These are phyloP conservation scores for Pezicula neosporulosa DNA, from an alignment of 2,329 filamentous ascomycete species.

Conservation along the genomic window DNA sequence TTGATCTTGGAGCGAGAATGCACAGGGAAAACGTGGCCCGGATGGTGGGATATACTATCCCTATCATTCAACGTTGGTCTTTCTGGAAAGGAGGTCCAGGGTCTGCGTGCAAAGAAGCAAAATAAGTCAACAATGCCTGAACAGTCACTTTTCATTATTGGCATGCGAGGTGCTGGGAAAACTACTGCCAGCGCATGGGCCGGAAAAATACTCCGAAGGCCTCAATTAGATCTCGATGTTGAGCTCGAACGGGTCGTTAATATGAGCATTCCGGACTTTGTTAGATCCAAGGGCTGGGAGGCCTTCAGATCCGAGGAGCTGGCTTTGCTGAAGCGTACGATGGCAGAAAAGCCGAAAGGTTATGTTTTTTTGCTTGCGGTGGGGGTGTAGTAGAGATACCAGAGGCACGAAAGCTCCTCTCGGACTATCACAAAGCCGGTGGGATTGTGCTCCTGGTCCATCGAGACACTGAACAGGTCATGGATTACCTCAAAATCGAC, in stretches of 20 bases:
- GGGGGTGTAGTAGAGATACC: conserved; percentile 88
- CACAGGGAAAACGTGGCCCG: conserved; percentile 96
- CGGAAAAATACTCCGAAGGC: conserved; percentile 68
- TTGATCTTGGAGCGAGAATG: conserved; percentile 88
- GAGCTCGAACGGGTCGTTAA: conserved; percentile 75
- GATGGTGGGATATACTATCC: conserved; percentile 92
- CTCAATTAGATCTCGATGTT: conserved; percentile 82
- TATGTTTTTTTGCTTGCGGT: conserved; percentile 88
- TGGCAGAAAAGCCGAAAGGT: conserved; percentile 70
- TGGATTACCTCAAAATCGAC: conserved; percentile 84
- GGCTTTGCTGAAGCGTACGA: conserved; percentile 66
- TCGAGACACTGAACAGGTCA: conserved; percentile 80
- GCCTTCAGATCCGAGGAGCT: conserved; percentile 81
- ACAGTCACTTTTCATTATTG: conserved; percentile 86
- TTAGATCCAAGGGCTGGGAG: conserved; percentile 77
- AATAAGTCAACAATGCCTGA: conserved; percentile 36
- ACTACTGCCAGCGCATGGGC: conserved; percentile 91
- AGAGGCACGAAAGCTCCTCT: conserved; percentile 73
- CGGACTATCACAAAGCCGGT: conserved; percentile 68
- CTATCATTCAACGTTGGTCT: conserved; percentile 73
- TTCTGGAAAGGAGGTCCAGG: conserved; percentile 59
- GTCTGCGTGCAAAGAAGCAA: conserved; percentile 31
- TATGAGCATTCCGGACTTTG: conserved; percentile 81
- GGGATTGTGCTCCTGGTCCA: conserved; percentile 87
- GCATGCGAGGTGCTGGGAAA: conserved; percentile 96